A percentile compares a stretch with the other conserved stretches of the same genome.
Conservation (phyloP, 1,284 basidiomycete species). For the Omphalotus olearius region DNA sequence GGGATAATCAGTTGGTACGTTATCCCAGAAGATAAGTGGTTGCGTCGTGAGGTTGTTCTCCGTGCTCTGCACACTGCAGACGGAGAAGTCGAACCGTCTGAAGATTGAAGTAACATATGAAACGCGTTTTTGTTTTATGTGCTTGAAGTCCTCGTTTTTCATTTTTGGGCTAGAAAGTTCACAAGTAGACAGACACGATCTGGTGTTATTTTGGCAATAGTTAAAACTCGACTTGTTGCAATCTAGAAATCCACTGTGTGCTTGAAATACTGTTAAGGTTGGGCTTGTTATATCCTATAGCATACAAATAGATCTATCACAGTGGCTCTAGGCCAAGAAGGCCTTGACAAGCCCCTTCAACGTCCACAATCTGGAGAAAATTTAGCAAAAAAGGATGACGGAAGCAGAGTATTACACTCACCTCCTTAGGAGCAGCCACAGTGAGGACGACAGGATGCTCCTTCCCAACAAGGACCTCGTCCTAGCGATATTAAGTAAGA, state of each 20-base stretch:
- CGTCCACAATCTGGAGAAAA: slow-evolving; percentile 60
- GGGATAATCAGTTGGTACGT: slow-evolving; percentile 74
- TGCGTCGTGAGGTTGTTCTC: slow-evolving; percentile 56
- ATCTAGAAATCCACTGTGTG: too few species aligned
- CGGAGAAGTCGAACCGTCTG: slow-evolving; percentile 1
- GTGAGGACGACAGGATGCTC: slow-evolving; percentile 68
- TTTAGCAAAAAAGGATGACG: not conserved
- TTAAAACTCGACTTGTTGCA: too few species aligned
- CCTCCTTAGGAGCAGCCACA: slow-evolving; percentile 85
- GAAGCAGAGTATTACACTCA: slow-evolving; percentile 27
- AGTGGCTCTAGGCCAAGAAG: slow-evolving; percentile 62
- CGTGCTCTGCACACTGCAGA: slow-evolving; percentile 40
- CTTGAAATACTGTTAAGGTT: too few species aligned
- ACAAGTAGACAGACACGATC: too few species aligned
- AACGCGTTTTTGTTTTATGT: too few species aligned
- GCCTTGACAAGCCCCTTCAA: slow-evolving; percentile 86
- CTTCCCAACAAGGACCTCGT: slow-evolving; percentile 79
- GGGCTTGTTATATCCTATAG: too few species aligned
- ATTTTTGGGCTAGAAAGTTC: too few species aligned
- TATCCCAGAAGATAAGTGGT: slow-evolving; percentile 73
- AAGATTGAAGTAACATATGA: too few species aligned
- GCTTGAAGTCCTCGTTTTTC: too few species aligned
- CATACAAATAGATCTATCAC: slow-evolving; percentile 21
- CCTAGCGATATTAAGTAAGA: slow-evolving; percentile 37
- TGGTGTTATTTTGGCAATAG: too few species aligned